These are phyloP conservation scores for Crotalaria pallida DNA, from an alignment of 306 rosid genomes.

Conservation along the genomic window DNA sequence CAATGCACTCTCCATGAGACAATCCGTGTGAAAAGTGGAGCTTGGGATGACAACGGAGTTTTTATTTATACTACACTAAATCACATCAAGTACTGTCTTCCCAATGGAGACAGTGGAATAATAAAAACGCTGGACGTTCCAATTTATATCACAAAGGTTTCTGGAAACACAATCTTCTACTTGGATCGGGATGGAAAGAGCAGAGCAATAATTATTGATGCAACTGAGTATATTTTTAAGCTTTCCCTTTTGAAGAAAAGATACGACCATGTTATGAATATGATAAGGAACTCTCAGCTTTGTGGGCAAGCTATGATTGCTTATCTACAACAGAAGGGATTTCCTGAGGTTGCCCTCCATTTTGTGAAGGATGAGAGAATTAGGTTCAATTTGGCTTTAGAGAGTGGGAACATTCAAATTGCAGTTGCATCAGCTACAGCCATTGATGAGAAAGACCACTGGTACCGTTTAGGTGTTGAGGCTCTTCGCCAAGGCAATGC, in stretches of 20 bases:
- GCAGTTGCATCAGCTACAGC: slow-evolving; percentile 92
- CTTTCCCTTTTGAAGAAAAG: slow-evolving; percentile 70
- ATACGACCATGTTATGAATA: slow-evolving; percentile 85
- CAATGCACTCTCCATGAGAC: slow-evolving; percentile 96
- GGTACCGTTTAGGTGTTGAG: slow-evolving; percentile 92
- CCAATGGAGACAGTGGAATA: slow-evolving; percentile 93
- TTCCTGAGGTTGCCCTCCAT: slow-evolving; percentile 95
- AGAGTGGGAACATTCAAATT: slow-evolving; percentile 97
- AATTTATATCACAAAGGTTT: slow-evolving; percentile 79
- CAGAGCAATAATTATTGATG: slow-evolving; percentile 64
- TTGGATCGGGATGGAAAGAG: slow-evolving; percentile 93
- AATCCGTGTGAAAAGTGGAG: slow-evolving; percentile 94
- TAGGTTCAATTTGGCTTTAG: slow-evolving; percentile 84
- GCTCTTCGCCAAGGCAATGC: slow-evolving; percentile 98
- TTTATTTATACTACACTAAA: slow-evolving; percentile 89
- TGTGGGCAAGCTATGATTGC: slow-evolving; percentile 96
- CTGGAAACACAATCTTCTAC: slow-evolving; percentile 71
- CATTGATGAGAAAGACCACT: slow-evolving; percentile 88
- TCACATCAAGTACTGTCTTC: slow-evolving; percentile 84
- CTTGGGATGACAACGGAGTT: slow-evolving; percentile 94
- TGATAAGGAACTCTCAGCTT: slow-evolving; percentile 90
- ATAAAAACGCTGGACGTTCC: slow-evolving; percentile 86
- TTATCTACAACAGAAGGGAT: slow-evolving; percentile 93
- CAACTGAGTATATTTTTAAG: slow-evolving; percentile 84
- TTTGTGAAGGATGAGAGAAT: slow-evolving; percentile 90